Evolutionary conservation across 2,329 filamentous ascomycete genomes (phyloP), one percentile per base, ranked within the genome.

Genomic region (Exophiala lecanii-corni): DNA sequence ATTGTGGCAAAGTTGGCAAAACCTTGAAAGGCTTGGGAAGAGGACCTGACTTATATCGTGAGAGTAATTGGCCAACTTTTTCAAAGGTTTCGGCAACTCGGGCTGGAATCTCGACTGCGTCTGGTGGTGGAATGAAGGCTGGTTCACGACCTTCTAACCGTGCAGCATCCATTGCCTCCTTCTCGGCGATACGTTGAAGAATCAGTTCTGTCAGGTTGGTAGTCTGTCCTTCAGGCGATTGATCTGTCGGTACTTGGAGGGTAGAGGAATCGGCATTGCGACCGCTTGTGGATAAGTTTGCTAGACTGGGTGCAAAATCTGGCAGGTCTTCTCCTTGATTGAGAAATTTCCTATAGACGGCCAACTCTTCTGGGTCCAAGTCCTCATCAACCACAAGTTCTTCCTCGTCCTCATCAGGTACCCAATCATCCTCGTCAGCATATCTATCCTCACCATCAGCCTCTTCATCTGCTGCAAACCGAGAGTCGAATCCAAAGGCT

Each of bases 11-110:
- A 1, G 89, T 89, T 2, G 92, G 92, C 6, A 98, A 76, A 53
- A 97, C 89, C 68, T 97, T 97, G 75, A 98, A 94, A 1, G 91
- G 91, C 67, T 98, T 98, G 15, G 92, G 92, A 21, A 98, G 76
- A 54, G 91, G 91, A n/a, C 92, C 92, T 10, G 86, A 91, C 68
- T 94, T 95, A 72, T 95, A 97, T 53, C 91, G 81, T 18, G 87
- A 89, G 46, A 98, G 76, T 48, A 97, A 84, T 54, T 89, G 74
- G 48, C 89, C 91, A 56, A 95, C 82, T 69, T 82, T 88, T 37
- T 33, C 51, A 31, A 46, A 36, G 12, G 95, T 91, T 61, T 97
- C 91, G 12, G 96, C 76, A 10, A 96, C 89, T 68, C 95, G 96
- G 32, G 83, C 83, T 2, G 89, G 89, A 39, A 98, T 73, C 61